A percentile compares a stretch with the other conserved stretches of the same genome.
phyloP scores from a whole-genome alignment of 257 asterid species.

The Solanum arcanum region DNA sequence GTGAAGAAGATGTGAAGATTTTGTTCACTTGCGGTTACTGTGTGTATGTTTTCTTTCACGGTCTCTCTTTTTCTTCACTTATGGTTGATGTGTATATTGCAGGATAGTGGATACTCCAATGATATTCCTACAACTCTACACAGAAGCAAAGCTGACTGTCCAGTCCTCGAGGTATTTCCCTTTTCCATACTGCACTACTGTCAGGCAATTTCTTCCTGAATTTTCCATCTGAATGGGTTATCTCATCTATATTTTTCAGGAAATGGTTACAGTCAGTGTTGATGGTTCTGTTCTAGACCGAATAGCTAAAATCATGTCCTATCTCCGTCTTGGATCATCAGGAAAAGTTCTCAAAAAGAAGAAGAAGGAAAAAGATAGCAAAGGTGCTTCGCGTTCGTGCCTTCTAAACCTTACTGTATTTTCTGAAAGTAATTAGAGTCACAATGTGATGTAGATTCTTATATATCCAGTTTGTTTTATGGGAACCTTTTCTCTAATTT shows the following conservation, averaged over 20 bases:
- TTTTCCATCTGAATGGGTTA: background rate
- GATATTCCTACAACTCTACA: conserved; percentile 97
- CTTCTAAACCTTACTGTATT: background rate
- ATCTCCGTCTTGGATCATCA: conserved; percentile 98
- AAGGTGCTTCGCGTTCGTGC: conserved; percentile 35
- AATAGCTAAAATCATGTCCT: conserved; percentile 91
- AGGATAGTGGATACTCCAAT: conserved; percentile 81
- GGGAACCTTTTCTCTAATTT: background rate
- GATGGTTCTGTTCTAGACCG: conserved; percentile 96
- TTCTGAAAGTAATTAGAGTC: background rate
- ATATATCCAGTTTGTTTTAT: background rate
- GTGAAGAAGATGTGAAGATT: background rate
- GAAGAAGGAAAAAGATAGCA: conserved; percentile 83
- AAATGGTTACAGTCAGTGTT: conserved; percentile 93
- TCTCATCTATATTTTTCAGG: conserved; percentile 31
- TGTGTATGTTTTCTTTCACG: background rate
- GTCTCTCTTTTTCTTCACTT: background rate
- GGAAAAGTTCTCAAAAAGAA: conserved; percentile 98
- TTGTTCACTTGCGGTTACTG: background rate
- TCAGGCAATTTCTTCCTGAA: background rate
- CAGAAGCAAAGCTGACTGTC: conserved; percentile 98
- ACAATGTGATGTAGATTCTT: background rate
- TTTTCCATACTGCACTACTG: background rate
- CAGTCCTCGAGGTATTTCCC: conserved; percentile 74
- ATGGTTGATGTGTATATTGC: conserved; percentile 10